Evolutionary conservation across 1,139 yeast species (phyloP).

Genomic region (Yamadazyma triangularis): DNA sequence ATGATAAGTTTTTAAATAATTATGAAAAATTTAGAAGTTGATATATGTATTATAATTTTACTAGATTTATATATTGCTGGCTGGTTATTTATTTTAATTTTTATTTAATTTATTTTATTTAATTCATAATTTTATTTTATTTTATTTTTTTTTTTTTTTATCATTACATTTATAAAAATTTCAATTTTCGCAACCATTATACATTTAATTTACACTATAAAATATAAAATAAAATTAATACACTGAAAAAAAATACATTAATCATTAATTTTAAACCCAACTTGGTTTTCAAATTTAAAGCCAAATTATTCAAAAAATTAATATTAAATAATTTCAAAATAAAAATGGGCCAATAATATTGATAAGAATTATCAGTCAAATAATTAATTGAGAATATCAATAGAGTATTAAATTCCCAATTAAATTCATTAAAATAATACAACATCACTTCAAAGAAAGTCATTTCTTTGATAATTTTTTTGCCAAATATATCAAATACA

Average conservation of each 20-base stretch:
- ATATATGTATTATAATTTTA: too few species aligned
- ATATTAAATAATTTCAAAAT: slow-evolving; percentile 13
- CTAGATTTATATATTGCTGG: too few species aligned
- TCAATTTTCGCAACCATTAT: too few species aligned
- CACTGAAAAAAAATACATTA: slow-evolving; percentile 7
- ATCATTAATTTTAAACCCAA: slow-evolving; percentile 7
- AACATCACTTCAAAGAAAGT: slow-evolving; percentile 4
- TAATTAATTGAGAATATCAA: slow-evolving; percentile 7
- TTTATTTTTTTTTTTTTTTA: too few species aligned
- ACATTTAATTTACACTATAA: too few species aligned
- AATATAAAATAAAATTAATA: too few species aligned
- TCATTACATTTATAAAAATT: too few species aligned
- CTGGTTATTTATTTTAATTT: too few species aligned
- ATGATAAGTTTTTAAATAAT: slow-evolving; percentile 30
- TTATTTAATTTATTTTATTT: too few species aligned
- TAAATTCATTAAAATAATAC: slow-evolving; percentile 6
- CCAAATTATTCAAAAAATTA: slow-evolving; percentile 10
- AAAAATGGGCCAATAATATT: slow-evolving; percentile 5
- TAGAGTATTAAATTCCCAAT: slow-evolving; percentile 10
- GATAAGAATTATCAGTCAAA: slow-evolving; percentile 3
- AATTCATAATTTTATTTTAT: too few species aligned
- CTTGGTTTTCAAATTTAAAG: slow-evolving; percentile 2
- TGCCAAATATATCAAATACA: slow-evolving; percentile 12
- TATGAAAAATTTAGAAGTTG: slow-evolving; percentile 6
- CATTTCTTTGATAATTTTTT: slow-evolving; percentile 8